phyloP scores from a whole-genome alignment of 1,284 basidiomycete species.

The Naganishia sp. region DNA sequence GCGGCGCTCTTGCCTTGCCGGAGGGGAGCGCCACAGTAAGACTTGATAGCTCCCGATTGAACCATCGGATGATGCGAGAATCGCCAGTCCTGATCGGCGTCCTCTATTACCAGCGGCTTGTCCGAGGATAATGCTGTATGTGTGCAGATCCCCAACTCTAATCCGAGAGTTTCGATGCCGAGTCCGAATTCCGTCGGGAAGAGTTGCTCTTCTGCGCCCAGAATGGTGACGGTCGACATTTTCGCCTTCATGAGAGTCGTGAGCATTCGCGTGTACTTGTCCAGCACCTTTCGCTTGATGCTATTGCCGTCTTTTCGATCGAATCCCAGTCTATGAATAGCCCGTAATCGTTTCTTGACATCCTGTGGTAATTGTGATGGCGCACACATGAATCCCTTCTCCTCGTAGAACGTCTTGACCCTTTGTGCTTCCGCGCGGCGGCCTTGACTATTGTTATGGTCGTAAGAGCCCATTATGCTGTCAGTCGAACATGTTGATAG shows the following conservation, averaged over 20 bases:
- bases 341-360: constrained; percentile 40
- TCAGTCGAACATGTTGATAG: constrained; percentile 20
- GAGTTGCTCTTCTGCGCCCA: constrained; percentile 39
- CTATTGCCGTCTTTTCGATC: constrained; percentile 35
- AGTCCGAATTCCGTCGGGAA: constrained; percentile 42
- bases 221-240: constrained; percentile 41
- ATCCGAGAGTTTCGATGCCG: constrained; percentile 30
- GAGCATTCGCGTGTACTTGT: constrained; percentile 44
- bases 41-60: constrained; percentile 32
- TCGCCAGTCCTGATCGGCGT: constrained; percentile 41
- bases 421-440: constrained; percentile 30
- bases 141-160: constrained; percentile 42
- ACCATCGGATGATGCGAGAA: constrained; percentile 42
- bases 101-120: constrained; percentile 37
- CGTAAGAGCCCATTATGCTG: constrained; percentile 12
- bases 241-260: constrained; percentile 40
- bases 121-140: constrained; percentile 40
- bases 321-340: constrained; percentile 44
- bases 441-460: background rate
- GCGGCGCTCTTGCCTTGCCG: constrained; percentile 34
- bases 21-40: constrained; percentile 42
- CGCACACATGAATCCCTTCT: constrained; percentile 44
- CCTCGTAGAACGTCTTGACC: constrained; percentile 40
- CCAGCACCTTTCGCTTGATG: constrained; percentile 36
- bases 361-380: constrained; percentile 41